These are phyloP conservation scores for Blastomyces percursus DNA, from an alignment of 2,329 filamentous ascomycete species.

Conservation along the genomic window DNA sequence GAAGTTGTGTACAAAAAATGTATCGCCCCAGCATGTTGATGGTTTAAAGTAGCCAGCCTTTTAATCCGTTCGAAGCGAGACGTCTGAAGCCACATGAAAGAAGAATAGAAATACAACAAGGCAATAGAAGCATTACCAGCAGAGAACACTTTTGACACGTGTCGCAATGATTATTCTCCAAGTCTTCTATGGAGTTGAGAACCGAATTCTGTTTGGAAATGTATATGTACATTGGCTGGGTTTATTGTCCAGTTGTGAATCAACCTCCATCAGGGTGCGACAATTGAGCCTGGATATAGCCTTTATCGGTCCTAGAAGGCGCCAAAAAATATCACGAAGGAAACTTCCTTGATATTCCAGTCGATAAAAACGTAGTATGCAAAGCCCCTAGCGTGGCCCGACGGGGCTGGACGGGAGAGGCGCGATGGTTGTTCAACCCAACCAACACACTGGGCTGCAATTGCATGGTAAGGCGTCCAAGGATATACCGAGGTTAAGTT, in stretches of 20 bases:
- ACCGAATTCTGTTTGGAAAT: neutral
- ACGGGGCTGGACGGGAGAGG: neutral
- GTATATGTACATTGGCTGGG: neutral
- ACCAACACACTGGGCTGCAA: neutral
- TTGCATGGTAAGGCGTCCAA: neutral
- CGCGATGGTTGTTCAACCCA: neutral
- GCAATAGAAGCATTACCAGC: neutral
- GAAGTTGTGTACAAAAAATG: neutral
- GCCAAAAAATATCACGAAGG: neutral
- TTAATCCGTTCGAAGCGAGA: neutral
- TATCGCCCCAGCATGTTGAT: neutral
- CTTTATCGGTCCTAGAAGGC: neutral
- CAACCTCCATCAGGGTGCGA: neutral
- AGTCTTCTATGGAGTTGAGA: neutral
- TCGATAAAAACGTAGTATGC: neutral
- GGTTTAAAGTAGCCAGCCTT: constrained; percentile 2
- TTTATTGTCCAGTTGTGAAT: neutral
- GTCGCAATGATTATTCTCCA: constrained; percentile 3
- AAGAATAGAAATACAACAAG: neutral
- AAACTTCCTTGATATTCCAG: neutral
- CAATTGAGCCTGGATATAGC: neutral
- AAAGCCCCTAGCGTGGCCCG: neutral
- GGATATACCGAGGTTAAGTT: neutral
- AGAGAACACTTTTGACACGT: constrained; percentile 3
- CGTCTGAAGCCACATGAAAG: neutral